Evolutionary conservation across 352 stramenopile species (phyloP), one percentile per base, ranked within the genome.

Genomic region (Phytophthora pisi): DNA sequence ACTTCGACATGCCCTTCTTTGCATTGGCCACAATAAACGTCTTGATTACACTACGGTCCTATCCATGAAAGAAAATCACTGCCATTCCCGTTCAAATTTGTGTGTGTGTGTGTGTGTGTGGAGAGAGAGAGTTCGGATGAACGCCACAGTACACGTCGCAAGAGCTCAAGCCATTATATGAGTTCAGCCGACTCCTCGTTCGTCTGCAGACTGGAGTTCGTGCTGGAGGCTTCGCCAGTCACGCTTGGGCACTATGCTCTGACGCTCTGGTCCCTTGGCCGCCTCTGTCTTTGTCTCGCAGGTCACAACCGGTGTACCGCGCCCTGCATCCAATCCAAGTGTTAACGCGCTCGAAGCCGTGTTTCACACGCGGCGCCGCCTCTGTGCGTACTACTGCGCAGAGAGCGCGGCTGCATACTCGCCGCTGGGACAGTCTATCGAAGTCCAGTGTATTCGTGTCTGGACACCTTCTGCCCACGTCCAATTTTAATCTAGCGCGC

Each of bases 301-400:
- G 13, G 38, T 51, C 36, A 24, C 5, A 24, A 20, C 8, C 40
- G 4, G 23, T 20, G 34, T 61, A 47, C 20, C 20, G 23, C 23
- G 28, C 10, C 13, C 50, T 54, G 59, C 59, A 66, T 66, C 50
- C 59, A 66, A 59, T 66, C 59, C 28, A 54, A 53, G 50, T 49
- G 59, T 54, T 66, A 55, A 60, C 59, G 51, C n/a, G 28, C 23
- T 64, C 2, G 30, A 23, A 36, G 42, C 18, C 28, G 20, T 51
- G 36, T 50, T 49, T 36, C 18, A 36, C 56, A 28, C 26, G 20
- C 47, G 53, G 13, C 47, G 53, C 16, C 28, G 42, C 30, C 46
- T 55, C 36, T 64, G 20, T 31, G 46, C 46, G 43, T 30, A 10
- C 45, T 16, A 18, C 45, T 28, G 30, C 34, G 31, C 31, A 38